Evolutionary conservation across 495 filamentous ascomycete species (phyloP), one percentile per base, ranked within the genome.

Genomic region (Talaromyces proteolyticus): DNA sequence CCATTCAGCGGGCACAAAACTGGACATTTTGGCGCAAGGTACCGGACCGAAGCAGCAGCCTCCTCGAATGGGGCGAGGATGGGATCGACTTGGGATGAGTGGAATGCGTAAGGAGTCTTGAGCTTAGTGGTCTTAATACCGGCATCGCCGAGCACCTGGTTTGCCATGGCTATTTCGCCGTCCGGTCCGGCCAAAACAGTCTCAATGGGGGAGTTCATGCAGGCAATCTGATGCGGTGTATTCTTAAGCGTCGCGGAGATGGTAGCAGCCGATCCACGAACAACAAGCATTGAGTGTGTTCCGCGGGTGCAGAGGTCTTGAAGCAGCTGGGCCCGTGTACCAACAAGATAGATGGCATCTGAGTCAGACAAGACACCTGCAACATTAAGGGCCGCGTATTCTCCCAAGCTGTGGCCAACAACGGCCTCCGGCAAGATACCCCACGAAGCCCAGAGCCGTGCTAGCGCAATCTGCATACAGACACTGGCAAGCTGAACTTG

Each of bases 361-460:
- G 78, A 81, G 23, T 80, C 85, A 7, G 85, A 86, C 8, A 96
- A 67, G 12, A 95, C 84, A 46, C 89, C 91, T 16, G 90, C 81
- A 26, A 85, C 82, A 58, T 91, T 77, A 2, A 95, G 72, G 12
- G 91, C 91, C 41, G 91, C 89, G 67, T 92, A 95, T 63, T 96
- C 91, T 50, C 91, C 91, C 12, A 84, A 57, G 61, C 89, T 94
- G 70, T 96, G 91, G 20, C 91, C 91, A 26, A 95, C 71, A 2
- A 95, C 88, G 36, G 82, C 85, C 44, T 77, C 72, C 16, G 91
- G 91, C 19, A 65, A 79, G 50, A 94, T 75, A 34, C 88, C 91
- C 77, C 89, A 85, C 7, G 88, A 84, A 18, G 57, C 66, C 91
- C 91, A 96, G 49, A 90, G 78, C 42, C 81, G 81, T 19, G 88